These are phyloP conservation scores for Metschnikowia shivogae DNA, from an alignment of 805 yeast species.

Conservation along the genomic window DNA sequence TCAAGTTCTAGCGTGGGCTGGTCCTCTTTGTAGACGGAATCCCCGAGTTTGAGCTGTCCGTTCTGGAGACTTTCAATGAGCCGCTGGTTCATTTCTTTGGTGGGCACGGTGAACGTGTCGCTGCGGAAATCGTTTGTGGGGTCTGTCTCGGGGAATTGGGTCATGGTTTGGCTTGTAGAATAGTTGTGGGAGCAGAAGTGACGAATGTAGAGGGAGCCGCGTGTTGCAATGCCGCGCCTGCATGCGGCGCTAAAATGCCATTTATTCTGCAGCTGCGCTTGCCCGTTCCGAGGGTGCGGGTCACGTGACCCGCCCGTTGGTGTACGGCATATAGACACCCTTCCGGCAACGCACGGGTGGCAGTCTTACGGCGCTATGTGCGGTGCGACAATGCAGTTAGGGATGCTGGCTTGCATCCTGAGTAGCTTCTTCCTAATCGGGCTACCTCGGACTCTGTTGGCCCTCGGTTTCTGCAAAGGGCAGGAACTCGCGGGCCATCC, in stretches of 20 bases:
- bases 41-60: conserved; percentile 49
- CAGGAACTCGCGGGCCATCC: conserved; percentile 11
- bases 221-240: conserved; percentile 3
- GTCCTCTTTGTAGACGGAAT: conserved; percentile 87
- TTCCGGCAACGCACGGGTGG: too few relatives aligned
- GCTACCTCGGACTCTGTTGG: not conserved
- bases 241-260: not conserved
- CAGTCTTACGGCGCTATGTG: too few relatives aligned
- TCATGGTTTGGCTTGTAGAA: conserved; percentile 11
- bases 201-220: not conserved
- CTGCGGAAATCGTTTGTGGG: conserved; percentile 44
- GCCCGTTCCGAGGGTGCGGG: not conserved
- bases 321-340: too few relatives aligned
- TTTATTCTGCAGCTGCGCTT: not conserved
- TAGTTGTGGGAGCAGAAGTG: not conserved
- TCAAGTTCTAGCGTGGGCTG: conserved; percentile 63
- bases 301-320: not conserved
- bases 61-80: conserved; percentile 43
- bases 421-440: too few relatives aligned
- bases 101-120: conserved; percentile 91
- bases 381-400: too few relatives aligned
- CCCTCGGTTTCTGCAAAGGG: conserved; percentile 9
- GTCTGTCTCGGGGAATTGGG: conserved; percentile 16
- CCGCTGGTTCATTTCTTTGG: conserved; percentile 60
- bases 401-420: too few relatives aligned